Evolutionary conservation across 108 stramenopile genomes (phyloP).

Genomic region (Fragilaria crotonensis): DNA sequence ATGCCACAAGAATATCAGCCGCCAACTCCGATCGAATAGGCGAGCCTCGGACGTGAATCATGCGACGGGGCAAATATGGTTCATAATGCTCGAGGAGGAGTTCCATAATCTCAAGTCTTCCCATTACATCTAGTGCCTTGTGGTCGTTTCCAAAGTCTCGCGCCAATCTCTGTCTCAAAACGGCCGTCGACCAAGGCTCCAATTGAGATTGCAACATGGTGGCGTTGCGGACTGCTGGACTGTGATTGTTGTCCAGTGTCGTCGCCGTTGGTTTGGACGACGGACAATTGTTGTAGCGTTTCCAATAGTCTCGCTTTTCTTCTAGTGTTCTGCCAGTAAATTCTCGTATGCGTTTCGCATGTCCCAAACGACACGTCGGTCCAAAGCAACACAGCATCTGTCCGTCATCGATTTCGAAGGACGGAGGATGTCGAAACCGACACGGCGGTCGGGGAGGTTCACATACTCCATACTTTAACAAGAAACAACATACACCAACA

Average conservation of each 20-base stretch:
- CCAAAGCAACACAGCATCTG: constrained; percentile 6
- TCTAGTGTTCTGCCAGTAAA: not conserved
- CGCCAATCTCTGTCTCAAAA: constrained; percentile 38
- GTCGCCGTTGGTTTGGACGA: not conserved
- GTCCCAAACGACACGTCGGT: constrained; percentile 9
- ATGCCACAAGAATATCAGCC: not conserved
- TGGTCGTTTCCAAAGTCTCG: constrained; percentile 29
- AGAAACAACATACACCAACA: constrained; percentile 11
- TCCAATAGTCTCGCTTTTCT: not conserved
- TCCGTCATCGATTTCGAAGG: constrained; percentile 6
- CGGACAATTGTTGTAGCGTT: not conserved
- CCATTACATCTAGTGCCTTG: not conserved
- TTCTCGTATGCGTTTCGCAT: constrained; percentile 4
- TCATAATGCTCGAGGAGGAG: constrained; percentile 1
- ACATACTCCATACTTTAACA: constrained; percentile 13
- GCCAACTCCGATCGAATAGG: not conserved
- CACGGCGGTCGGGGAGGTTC: constrained; percentile 12
- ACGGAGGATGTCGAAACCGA: constrained; percentile 5
- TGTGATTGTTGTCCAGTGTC: not conserved
- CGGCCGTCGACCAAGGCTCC: constrained; percentile 45
- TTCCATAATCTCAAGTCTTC: not conserved
- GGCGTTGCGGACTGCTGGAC: constrained; percentile 41
- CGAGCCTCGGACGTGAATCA: constrained; percentile 3
- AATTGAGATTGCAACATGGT: constrained; percentile 50
- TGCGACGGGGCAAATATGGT: not conserved